Percentiles rank a stretch among this genome's conserved stretches.
These are phyloP conservation scores for Eucalyptus melliodora DNA, from an alignment of 345 rosid genomes.

Conservation along the genomic window DNA sequence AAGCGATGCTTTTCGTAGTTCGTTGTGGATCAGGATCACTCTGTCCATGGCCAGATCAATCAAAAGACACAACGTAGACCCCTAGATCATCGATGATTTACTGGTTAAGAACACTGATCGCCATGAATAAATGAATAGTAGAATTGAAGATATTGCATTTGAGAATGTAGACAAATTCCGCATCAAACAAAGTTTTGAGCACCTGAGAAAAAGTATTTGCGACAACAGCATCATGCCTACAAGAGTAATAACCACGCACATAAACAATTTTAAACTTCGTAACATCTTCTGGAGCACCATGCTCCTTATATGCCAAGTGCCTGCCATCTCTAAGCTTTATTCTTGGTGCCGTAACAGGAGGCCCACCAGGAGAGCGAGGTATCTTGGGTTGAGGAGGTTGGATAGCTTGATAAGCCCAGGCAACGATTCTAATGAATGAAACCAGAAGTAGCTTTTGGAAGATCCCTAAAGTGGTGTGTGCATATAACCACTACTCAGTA, in stretches of 20 bases:
- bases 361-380: background rate
- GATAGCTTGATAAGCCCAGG: slow-evolving; percentile 3
- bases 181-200: background rate
- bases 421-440: background rate
- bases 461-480: background rate
- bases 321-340: slow-evolving; percentile 5
- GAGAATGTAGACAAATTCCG: background rate
- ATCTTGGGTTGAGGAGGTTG: slow-evolving; percentile 4
- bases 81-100: background rate
- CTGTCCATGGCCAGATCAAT: slow-evolving; percentile 6
- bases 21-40: slow-evolving; percentile 5
- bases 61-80: slow-evolving; percentile 3
- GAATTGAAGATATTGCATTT: background rate
- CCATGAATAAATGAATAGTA: background rate
- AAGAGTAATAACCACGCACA: background rate
- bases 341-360: background rate
- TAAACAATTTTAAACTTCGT: background rate
- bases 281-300: background rate
- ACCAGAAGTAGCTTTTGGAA: background rate
- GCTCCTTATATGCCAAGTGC: slow-evolving; percentile 2
- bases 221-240: background rate
- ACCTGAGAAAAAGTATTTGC: background rate
- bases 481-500: background rate
- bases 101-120: background rate
- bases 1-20: background rate